These are phyloP conservation scores for Coniella lustricola DNA, from an alignment of 2,329 filamentous ascomycete species.

Conservation along the genomic window DNA sequence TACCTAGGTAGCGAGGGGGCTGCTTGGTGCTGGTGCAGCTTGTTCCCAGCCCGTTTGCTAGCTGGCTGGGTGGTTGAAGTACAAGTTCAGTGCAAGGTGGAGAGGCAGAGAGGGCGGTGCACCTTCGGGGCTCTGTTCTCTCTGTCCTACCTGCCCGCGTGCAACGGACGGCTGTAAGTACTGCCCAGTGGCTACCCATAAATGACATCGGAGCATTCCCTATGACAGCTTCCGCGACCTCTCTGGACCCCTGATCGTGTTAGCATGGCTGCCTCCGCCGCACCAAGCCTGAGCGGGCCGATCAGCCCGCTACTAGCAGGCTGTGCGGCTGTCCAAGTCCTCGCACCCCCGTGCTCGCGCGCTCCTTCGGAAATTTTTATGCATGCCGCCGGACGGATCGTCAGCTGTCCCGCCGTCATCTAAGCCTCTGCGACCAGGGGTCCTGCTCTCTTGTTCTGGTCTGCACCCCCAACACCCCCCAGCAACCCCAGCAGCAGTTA, in stretches of 20 bases:
- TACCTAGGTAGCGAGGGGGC: no score
- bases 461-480: background rate
- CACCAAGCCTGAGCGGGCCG: background rate
- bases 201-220: conserved; percentile 4
- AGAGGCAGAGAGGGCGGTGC: no score
- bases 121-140: background rate
- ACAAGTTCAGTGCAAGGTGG: no score
- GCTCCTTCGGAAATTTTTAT: conserved; percentile 13
- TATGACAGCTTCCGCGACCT: conserved; percentile 4
- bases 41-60: no score
- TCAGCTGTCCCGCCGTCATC: conserved; percentile 9
- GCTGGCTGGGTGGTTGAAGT: no score
- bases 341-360: background rate
- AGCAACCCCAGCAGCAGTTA: background rate
- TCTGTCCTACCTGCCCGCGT: background rate
- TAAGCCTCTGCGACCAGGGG: conserved; percentile 1
- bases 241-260: conserved; percentile 1
- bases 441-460: background rate
- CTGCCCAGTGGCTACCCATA: background rate
- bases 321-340: conserved; percentile 5
- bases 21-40: no score
- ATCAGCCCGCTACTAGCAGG: background rate
- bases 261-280: background rate
- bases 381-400: conserved; percentile 14
- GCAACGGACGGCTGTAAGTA: no score